Base-by-base conservation (phyloP, 1,139 yeast species). In the Kodamaea fungicola region DNA sequence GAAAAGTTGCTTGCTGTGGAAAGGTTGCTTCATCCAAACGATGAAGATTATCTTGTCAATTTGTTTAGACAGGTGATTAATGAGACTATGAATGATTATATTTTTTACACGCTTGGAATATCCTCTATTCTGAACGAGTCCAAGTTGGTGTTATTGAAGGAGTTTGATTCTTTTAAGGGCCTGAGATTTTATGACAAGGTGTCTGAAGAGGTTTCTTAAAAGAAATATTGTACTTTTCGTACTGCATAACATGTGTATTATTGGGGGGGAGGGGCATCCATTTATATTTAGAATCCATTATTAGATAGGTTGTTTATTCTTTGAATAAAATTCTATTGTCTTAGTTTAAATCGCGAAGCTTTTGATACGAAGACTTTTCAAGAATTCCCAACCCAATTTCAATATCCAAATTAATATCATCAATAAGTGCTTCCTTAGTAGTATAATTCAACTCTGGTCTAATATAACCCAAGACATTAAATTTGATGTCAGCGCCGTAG, bases 381-480 rank as follows among this genome's bases (percentile, higher is more conserved):
- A 85, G 64, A 3, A 76, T 71, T 23, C 67, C 64, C 32, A 67
- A 52, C 0, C 96, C 89, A 23, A 83, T 80, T 40, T 71, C 63
- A 26, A 90, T 87, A 57, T 94, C 99, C 23, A 72, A 67, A 42
- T 86, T 75, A 36, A 94, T 94, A 58, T 92, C 98, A 28, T 76
- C 76, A 37, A 90, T 87, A 50, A 94, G 67, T 0, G 94, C 96
- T 46, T 92, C 97, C 47, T 80, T 72, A 5, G 95, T 80, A 8
- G 89, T 83, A 55, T 89, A 94, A 56, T 90, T 77, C 50, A 88
- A 71, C 57, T 94, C 97, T 0, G 97, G 96, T 44, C 99, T 75
- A 32, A 94, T 78, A 57, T 86, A 90, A 0, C 98, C 99, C 49
- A 90, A 69, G 2, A 94, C 79, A 31, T 72, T 74, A 50, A 85